phyloP scores from a whole-genome alignment of 2,329 filamentous ascomycete species.

The Aureobasidium mangrovei region DNA sequence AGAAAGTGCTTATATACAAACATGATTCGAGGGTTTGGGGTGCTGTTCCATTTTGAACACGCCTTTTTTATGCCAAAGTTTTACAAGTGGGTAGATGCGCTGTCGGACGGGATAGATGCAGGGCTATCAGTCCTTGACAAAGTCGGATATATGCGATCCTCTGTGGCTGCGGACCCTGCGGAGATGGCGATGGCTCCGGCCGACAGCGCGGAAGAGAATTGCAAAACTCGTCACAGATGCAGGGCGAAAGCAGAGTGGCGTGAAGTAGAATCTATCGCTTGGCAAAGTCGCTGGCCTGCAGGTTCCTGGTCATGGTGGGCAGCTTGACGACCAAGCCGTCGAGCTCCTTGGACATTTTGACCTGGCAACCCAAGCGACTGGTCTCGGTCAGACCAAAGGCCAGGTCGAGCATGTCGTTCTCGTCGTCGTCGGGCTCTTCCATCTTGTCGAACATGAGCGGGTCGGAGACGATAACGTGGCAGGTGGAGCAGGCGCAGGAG shows the following conservation, averaged over 20 bases:
- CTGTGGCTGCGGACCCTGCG: no score
- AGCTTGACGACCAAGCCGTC: conserved; percentile 79
- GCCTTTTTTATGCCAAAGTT: no score
- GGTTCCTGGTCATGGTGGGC: conserved; percentile 87
- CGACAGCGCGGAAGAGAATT: no score
- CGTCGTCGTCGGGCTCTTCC: conserved; percentile 40
- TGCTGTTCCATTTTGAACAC: neutral
- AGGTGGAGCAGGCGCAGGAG: conserved; percentile 86
- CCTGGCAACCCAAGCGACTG: conserved; percentile 75
- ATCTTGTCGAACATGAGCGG: conserved; percentile 47
- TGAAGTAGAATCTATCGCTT: conserved; percentile 22
- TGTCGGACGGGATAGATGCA: no score
- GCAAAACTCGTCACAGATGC: no score
- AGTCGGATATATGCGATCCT: no score
- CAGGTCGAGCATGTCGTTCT: conserved; percentile 82
- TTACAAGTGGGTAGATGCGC: no score
- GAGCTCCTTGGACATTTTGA: conserved; percentile 81
- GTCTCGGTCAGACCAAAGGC: conserved; percentile 88
- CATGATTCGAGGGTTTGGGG: neutral
- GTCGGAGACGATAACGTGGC: conserved; percentile 76
- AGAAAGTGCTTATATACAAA: neutral
- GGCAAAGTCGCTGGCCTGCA: conserved; percentile 87
- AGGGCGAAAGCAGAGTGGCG: no score
- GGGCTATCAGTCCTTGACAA: no score
- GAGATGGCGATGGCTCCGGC: no score